Evolutionary conservation across 148 eudicot species (phyloP).

Genomic region (Heliamphora exappendiculata): DNA sequence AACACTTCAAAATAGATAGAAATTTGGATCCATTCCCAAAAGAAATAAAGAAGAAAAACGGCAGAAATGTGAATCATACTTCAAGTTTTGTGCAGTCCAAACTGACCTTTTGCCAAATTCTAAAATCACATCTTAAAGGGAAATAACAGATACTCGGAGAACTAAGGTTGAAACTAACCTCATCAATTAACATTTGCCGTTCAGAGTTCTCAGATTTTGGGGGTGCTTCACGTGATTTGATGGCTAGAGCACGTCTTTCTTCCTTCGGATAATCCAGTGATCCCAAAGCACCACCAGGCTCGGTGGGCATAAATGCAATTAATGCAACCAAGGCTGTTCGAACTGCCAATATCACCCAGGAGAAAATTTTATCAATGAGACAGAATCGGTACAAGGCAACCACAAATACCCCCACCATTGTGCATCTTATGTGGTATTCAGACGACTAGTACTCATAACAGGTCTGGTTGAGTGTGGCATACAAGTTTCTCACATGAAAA

Average conservation of each 20-base stretch:
- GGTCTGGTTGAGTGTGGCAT: too few relatives aligned
- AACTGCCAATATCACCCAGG: neutral
- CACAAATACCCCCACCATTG: neutral
- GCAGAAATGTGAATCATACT: too few relatives aligned
- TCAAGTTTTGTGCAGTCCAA: neutral
- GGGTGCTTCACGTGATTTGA: neutral
- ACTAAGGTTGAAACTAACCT: neutral
- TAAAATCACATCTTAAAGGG: neutral
- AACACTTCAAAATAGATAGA: too few relatives aligned
- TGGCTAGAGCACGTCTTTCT: neutral
- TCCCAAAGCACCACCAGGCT: neutral
- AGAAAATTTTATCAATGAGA: neutral
- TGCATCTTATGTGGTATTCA: neutral
- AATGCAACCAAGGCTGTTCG: neutral
- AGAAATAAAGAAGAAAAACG: too few relatives aligned
- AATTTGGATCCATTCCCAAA: too few relatives aligned
- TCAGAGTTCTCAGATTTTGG: neutral
- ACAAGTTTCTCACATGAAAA: too few relatives aligned
- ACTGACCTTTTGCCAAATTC: neutral
- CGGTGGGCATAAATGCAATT: constrained; percentile 3
- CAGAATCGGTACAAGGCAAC: neutral
- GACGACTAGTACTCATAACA: neutral
- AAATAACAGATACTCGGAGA: neutral
- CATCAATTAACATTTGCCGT: neutral
- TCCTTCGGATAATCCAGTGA: neutral